phyloP scores from a whole-genome alignment of 164 flowering plant species.

The Dillenia turbinata region DNA sequence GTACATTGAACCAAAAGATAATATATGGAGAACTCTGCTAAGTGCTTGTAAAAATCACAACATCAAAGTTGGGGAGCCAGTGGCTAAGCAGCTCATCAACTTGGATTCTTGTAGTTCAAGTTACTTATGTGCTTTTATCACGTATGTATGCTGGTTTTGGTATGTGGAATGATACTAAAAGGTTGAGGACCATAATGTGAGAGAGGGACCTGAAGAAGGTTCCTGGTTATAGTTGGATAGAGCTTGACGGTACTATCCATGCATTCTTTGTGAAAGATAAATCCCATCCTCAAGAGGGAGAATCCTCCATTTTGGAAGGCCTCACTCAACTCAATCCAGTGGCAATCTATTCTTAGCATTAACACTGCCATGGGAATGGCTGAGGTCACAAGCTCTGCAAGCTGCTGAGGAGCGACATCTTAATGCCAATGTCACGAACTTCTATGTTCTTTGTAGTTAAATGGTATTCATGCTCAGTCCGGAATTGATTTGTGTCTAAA shows the following conservation, averaged over 20 bases:
- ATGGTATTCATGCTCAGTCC: too few relatives aligned
- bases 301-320: slow-evolving; percentile 29
- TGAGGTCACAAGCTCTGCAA: too few relatives aligned
- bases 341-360: too few relatives aligned
- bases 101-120: slow-evolving; percentile 36
- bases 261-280: slow-evolving; percentile 52
- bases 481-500: too few relatives aligned
- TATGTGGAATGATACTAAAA: slow-evolving; percentile 48
- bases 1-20: slow-evolving; percentile 53
- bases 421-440: too few relatives aligned
- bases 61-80: slow-evolving; percentile 28
- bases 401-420: too few relatives aligned
- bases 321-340: too few relatives aligned
- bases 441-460: too few relatives aligned
- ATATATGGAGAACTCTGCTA: slow-evolving; percentile 61
- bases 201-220: slow-evolving; percentile 35
- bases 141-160: slow-evolving; percentile 51
- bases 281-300: slow-evolving; percentile 38
- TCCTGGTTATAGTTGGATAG: slow-evolving; percentile 77
- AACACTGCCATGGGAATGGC: too few relatives aligned
- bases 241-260: slow-evolving; percentile 53
- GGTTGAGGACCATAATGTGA: slow-evolving; percentile 47
- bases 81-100: slow-evolving; percentile 35
- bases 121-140: slow-evolving; percentile 55
- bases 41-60: slow-evolving; percentile 48